Percentiles rank a stretch among this genome's conserved stretches.
Conservation (phyloP, 768 basidiomycete species). For the Trametes sanguinea region DNA sequence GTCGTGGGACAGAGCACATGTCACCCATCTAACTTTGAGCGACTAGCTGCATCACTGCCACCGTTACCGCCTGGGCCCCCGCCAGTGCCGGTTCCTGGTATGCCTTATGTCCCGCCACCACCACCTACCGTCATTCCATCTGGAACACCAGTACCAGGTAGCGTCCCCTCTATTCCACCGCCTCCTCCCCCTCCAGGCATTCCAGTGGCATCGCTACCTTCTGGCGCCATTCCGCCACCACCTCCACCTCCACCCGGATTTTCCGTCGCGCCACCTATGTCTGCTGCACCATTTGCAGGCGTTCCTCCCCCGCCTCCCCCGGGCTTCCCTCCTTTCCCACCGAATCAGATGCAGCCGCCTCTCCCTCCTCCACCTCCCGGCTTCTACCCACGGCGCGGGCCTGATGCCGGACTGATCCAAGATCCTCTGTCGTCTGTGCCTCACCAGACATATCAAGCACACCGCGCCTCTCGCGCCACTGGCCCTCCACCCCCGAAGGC, state of each 20-base stretch:
- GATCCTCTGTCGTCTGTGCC: slow-evolving; percentile 78
- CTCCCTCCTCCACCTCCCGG: slow-evolving; percentile 57
- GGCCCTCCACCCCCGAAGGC: slow-evolving; percentile 35
- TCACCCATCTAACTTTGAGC: background rate
- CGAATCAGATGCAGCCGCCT: slow-evolving; percentile 29
- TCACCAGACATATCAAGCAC: slow-evolving; percentile 77
- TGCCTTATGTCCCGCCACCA: slow-evolving; percentile 17
- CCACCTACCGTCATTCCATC: slow-evolving; percentile 25
- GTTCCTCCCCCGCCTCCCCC: slow-evolving; percentile 41
- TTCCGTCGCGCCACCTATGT: slow-evolving; percentile 5
- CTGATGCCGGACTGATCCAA: slow-evolving; percentile 58
- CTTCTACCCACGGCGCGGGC: slow-evolving; percentile 60
- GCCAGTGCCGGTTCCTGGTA: slow-evolving; percentile 8
- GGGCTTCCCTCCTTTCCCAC: slow-evolving; percentile 29
- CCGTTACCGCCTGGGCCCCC: slow-evolving; percentile 34
- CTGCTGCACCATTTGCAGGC: slow-evolving; percentile 32
- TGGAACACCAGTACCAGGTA: slow-evolving; percentile 8
- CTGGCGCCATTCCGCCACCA: slow-evolving; percentile 15
- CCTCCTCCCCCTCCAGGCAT: slow-evolving; percentile 15
- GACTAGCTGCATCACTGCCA: slow-evolving; percentile 9
- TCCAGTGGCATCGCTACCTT: slow-evolving; percentile 20
- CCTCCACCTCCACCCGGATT: slow-evolving; percentile 33
- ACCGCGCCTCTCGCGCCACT: slow-evolving; percentile 49
- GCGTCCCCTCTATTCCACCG: background rate
- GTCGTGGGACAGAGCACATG: too few species aligned